Percentiles rank a stretch among this genome's conserved stretches.
Conservation (phyloP, 768 basidiomycete genomes). For the Boletus edulis region DNA sequence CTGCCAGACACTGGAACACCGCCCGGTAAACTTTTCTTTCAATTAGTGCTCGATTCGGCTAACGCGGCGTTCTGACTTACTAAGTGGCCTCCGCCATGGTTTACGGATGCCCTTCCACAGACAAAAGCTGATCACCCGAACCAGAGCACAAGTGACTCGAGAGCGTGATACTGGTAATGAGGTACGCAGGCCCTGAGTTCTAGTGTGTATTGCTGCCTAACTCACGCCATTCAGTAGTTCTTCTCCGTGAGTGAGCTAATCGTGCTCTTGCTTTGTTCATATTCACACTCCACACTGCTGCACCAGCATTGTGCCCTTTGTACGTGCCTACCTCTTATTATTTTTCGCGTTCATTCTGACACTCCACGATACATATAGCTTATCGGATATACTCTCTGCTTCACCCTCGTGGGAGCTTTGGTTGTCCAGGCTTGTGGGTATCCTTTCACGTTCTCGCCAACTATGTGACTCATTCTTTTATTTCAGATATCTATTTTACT, state of each 20-base stretch:
- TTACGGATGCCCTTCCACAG: no score
- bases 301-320: conserved; percentile 6
- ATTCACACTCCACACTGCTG: no score
- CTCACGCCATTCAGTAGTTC: no score
- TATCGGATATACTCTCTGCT: conserved; percentile 16
- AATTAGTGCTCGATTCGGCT: no score
- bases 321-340: not conserved
- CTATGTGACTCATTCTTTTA: no score
- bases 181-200: not conserved
- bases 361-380: not conserved
- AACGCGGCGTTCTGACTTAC: no score
- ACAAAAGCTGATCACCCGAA: not conserved
- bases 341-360: not conserved
- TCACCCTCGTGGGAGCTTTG: conserved; percentile 13
- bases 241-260: not conserved
- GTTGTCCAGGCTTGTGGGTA: conserved; percentile 15
- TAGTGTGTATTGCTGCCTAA: not conserved
- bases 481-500: conserved; percentile 20
- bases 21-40: no score
- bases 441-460: not conserved
- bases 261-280: not conserved
- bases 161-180: not conserved
- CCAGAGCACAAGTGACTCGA: no score
- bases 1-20: no score
- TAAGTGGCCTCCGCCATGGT: no score